Evolutionary conservation across 2,329 filamentous ascomycete genomes (phyloP).

Genomic region (Fusarium tupiense): DNA sequence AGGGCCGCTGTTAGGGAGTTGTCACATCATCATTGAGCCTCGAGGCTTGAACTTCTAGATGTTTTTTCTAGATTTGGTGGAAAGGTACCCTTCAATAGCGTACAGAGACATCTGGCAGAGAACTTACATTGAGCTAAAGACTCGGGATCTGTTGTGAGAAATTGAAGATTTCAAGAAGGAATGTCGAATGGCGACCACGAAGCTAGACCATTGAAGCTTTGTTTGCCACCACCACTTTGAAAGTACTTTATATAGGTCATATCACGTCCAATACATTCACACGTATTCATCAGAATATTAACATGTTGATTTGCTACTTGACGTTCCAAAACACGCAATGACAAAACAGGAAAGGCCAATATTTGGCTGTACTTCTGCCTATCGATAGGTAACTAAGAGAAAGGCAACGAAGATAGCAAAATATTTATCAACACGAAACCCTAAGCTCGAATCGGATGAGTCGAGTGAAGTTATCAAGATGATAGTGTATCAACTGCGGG

Average conservation of each 20-base stretch:
- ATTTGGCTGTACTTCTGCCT: background rate
- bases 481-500: background rate
- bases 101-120: background rate
- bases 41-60: background rate
- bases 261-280: too few relatives aligned
- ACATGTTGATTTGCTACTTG: rapidly evolving
- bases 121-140: rapidly evolving
- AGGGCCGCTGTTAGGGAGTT: background rate
- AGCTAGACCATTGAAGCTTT: background rate
- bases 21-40: background rate
- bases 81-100: too few relatives aligned
- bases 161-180: background rate
- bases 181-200: background rate
- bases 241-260: rapidly evolving
- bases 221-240: background rate
- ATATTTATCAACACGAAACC: background rate
- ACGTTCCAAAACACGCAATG: background rate
- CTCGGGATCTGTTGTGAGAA: background rate
- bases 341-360: background rate
- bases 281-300: background rate
- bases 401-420: background rate
- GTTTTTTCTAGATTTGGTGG: background rate
- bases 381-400: background rate
- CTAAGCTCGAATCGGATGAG: background rate
- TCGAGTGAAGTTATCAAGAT: background rate